Evolutionary conservation across 768 basidiomycete genomes (phyloP).

Genomic region (Hygrophorus pudorinus): DNA sequence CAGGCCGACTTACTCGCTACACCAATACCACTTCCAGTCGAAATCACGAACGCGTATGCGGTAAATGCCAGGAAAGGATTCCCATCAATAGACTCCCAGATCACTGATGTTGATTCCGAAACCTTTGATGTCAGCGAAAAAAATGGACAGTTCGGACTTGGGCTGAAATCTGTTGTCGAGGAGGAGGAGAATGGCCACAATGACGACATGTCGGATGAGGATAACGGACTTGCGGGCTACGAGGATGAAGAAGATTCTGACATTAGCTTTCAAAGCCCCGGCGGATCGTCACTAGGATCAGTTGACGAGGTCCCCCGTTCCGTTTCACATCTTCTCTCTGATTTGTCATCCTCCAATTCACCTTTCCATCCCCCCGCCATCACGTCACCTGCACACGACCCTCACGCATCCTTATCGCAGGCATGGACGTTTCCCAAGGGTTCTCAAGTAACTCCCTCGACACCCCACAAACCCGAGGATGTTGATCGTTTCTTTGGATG

Average conservation of each 20-base stretch:
- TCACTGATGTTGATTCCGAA: constrained; percentile 57
- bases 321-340: constrained; percentile 16
- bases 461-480: constrained; percentile 29
- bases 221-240: constrained; percentile 52
- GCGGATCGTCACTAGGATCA: constrained; percentile 43
- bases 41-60: constrained; percentile 12
- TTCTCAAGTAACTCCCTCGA: constrained; percentile 10
- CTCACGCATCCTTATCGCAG: constrained; percentile 44
- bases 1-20: constrained; percentile 31
- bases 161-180: constrained; percentile 48
- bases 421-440: constrained; percentile 58
- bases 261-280: constrained; percentile 32
- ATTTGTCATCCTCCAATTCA: constrained; percentile 10
- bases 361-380: constrained; percentile 8
- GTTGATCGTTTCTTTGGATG: constrained; percentile 76
- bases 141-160: constrained; percentile 30
- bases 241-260: constrained; percentile 63
- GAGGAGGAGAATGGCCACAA: constrained; percentile 34
- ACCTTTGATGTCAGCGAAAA: too few species aligned
- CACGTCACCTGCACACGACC: constrained; percentile 21
- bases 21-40: constrained; percentile 31
- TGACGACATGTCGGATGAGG: constrained; percentile 34
- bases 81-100: constrained; percentile 54
- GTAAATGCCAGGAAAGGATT: constrained; percentile 27
- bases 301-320: constrained; percentile 35